phyloP scores from a whole-genome alignment of 352 stramenopile species.

The Elongisporangium senticosum region DNA sequence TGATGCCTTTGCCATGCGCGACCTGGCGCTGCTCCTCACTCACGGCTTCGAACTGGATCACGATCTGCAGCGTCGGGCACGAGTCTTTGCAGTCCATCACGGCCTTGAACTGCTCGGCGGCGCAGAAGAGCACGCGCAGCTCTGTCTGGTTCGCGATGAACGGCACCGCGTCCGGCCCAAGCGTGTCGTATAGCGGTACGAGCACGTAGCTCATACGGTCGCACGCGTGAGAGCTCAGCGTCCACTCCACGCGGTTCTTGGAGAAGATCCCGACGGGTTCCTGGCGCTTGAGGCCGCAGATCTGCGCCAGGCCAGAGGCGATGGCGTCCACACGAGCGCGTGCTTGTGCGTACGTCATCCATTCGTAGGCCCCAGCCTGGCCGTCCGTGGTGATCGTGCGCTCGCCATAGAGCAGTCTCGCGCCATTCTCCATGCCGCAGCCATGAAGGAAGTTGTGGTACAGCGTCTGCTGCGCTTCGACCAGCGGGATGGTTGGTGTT shows the following conservation, averaged over 20 bases:
- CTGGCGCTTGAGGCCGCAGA: conserved; percentile 18
- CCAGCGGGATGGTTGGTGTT: conserved; percentile 8
- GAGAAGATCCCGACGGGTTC: conserved; percentile 37
- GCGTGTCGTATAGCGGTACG: conserved; percentile 55
- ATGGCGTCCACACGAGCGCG: conserved; percentile 17
- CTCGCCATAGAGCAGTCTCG: conserved; percentile 22
- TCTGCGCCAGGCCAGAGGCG: conserved; percentile 14
- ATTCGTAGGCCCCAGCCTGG: conserved; percentile 25
- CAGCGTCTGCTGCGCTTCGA: conserved; percentile 20
- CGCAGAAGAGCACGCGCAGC: conserved; percentile 38
- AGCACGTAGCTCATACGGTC: conserved; percentile 42
- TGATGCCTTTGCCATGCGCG: conserved; percentile 13
- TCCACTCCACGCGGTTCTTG: conserved; percentile 50
- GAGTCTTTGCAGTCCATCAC: conserved; percentile 25
- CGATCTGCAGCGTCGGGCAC: conserved; percentile 27
- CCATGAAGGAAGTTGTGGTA: conserved; percentile 25
- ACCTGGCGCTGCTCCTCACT: conserved; percentile 19
- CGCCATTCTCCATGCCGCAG: conserved; percentile 16
- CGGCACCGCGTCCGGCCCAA: conserved; percentile 38
- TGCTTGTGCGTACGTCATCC: conserved; percentile 35
- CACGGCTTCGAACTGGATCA: conserved; percentile 33
- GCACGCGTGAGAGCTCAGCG: conserved; percentile 27
- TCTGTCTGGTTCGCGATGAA: conserved; percentile 57
- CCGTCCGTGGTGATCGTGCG: conserved; percentile 13
- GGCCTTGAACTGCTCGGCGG: conserved; percentile 29